phyloP scores from a whole-genome alignment of 345 rosid species.

The Hibiscus mutabilis region DNA sequence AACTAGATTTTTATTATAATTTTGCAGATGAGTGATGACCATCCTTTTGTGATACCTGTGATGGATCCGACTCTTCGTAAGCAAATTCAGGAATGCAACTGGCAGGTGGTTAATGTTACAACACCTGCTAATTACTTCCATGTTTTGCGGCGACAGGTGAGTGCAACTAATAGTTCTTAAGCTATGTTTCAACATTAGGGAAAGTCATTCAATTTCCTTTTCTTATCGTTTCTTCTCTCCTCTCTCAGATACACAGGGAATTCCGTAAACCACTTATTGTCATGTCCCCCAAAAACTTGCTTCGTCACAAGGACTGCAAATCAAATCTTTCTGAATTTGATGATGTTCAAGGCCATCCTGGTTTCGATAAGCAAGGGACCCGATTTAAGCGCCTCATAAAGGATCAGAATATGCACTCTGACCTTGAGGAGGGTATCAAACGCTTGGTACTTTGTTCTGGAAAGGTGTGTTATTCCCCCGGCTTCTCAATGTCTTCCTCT shows the following conservation, averaged over 20 bases:
- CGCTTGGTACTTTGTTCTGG: conserved; percentile 91
- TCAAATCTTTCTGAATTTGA: conserved; percentile 93
- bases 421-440: conserved; percentile 76
- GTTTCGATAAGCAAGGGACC: conserved; percentile 96
- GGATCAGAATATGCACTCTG: conserved; percentile 40
- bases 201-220: neutral
- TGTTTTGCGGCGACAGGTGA: conserved; percentile 73
- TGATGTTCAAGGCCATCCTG: conserved; percentile 95
- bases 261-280: conserved; percentile 88
- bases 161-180: conserved; percentile 12
- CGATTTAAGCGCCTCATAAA: conserved; percentile 60
- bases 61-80: conserved; percentile 71
- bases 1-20: neutral
- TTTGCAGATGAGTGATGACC: conserved; percentile 74
- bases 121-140: conserved; percentile 90
- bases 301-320: conserved; percentile 87
- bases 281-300: conserved; percentile 87
- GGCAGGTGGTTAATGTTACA: conserved; percentile 87
- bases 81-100: conserved; percentile 82
- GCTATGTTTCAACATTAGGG: neutral
- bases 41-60: conserved; percentile 66
- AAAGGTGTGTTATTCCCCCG: conserved; percentile 37
- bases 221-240: conserved; percentile 7
- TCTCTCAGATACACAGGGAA: conserved; percentile 68
- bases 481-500: neutral